phyloP scores from a whole-genome alignment of 352 stramenopile species.

The Phytophthora ramorum region DNA sequence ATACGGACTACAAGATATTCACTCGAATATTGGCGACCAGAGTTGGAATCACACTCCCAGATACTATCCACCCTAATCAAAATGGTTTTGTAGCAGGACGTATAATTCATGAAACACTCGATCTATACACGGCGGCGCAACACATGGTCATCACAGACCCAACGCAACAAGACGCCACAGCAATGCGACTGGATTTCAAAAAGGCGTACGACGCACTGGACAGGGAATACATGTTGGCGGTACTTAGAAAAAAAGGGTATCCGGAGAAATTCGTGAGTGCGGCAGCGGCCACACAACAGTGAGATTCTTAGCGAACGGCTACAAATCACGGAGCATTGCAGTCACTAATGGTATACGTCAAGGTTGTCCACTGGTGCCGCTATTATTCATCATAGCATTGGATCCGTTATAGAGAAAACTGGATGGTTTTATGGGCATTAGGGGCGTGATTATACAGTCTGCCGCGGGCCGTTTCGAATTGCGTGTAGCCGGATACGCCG shows the following conservation, averaged over 20 bases:
- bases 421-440: neutral
- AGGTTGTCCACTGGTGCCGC: neutral
- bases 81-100: neutral
- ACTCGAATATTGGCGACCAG: neutral
- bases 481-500: neutral
- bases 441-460: neutral
- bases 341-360: neutral
- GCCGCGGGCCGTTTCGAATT: neutral
- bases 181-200: neutral
- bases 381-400: neutral
- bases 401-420: neutral
- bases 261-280: neutral
- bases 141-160: neutral
- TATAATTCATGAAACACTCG: neutral
- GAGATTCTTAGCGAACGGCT: neutral
- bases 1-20: neutral
- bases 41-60: neutral
- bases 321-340: neutral
- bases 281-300: neutral
- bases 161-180: neutral
- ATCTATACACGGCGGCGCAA: neutral
- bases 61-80: neutral
- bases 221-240: neutral
- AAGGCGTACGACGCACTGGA: neutral
- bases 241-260: neutral